Evolutionary conservation across 2,329 filamentous ascomycete species (phyloP).

Genomic region (Colletotrichum scovillei): DNA sequence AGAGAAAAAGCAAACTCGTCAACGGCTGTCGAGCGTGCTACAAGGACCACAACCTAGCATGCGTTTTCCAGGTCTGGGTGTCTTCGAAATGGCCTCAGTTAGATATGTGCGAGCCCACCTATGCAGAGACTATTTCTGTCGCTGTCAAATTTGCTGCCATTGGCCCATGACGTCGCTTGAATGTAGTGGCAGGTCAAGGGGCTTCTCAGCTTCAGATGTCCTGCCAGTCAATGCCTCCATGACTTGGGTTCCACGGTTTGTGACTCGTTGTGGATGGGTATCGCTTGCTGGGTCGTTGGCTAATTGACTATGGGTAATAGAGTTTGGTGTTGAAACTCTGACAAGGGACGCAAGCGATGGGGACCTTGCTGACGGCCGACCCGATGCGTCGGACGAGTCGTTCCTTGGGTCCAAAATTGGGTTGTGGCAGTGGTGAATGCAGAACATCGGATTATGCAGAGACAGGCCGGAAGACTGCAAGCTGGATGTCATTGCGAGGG

Average conservation of each 20-base stretch:
- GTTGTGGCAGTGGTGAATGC: conserved; percentile 5
- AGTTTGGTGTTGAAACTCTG: conserved; percentile 33
- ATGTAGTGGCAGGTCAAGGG: conserved; percentile 6
- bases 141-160: conserved; percentile 3
- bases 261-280: not conserved
- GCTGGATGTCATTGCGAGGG: conserved; percentile 1
- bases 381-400: conserved; percentile 9
- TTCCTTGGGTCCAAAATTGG: not conserved
- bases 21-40: not conserved
- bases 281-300: not conserved
- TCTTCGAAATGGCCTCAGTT: conserved; percentile 19
- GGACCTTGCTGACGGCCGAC: conserved; percentile 28
- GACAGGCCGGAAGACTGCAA: not conserved
- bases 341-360: conserved; percentile 17
- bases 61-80: not conserved
- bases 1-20: not conserved
- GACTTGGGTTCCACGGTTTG: conserved; percentile 3
- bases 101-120: not conserved
- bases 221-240: conserved; percentile 14
- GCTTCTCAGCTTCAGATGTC: conserved; percentile 4
- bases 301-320: conserved; percentile 15
- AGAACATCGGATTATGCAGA: conserved; percentile 6
- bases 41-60: not conserved
- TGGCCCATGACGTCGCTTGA: conserved; percentile 22
- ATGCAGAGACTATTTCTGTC: conserved; percentile 13